A percentile compares a stretch with the other conserved stretches of the same genome.
phyloP scores from a whole-genome alignment of 108 stramenopile genomes.

The Pseudonitzschia pungens region DNA sequence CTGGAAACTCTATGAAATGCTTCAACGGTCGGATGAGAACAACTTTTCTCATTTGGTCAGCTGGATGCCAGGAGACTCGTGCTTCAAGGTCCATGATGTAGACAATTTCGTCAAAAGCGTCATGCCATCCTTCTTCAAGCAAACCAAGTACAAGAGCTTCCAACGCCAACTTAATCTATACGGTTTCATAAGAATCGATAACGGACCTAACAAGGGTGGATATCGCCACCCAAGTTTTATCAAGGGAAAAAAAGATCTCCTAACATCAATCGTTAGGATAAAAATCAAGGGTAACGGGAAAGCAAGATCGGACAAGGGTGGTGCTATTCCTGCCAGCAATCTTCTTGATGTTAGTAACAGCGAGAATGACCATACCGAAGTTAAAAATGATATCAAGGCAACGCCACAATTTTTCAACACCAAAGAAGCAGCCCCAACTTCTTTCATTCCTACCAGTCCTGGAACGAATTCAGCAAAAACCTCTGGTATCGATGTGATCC shows the following conservation, averaged over 20 bases:
- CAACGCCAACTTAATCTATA: conserved; percentile 52
- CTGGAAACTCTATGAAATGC: conserved; percentile 44
- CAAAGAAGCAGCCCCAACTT: background rate
- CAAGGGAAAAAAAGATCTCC: conserved; percentile 27
- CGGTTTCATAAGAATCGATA: conserved; percentile 24
- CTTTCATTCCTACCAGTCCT: background rate
- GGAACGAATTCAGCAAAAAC: background rate
- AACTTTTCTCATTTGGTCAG: conserved; percentile 30
- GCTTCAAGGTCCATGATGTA: conserved; percentile 59
- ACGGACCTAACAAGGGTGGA: conserved; percentile 51
- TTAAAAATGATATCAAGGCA: background rate
- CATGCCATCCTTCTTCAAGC: conserved; percentile 56
- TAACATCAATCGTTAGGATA: conserved; percentile 22
- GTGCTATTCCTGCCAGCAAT: conserved; percentile 1
- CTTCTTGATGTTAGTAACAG: background rate
- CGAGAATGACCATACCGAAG: background rate
- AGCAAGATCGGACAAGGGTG: conserved; percentile 41
- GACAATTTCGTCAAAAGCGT: conserved; percentile 50
- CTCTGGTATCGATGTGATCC: conserved; percentile 11
- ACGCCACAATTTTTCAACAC: background rate
- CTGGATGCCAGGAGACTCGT: conserved; percentile 50
- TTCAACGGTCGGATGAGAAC: conserved; percentile 22
- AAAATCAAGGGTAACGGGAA: conserved; percentile 40
- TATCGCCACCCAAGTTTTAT: conserved; percentile 35
- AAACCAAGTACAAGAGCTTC: conserved; percentile 56